Base-by-base conservation (phyloP, 306 rosid species). In the Ormosia emarginata region DNA sequence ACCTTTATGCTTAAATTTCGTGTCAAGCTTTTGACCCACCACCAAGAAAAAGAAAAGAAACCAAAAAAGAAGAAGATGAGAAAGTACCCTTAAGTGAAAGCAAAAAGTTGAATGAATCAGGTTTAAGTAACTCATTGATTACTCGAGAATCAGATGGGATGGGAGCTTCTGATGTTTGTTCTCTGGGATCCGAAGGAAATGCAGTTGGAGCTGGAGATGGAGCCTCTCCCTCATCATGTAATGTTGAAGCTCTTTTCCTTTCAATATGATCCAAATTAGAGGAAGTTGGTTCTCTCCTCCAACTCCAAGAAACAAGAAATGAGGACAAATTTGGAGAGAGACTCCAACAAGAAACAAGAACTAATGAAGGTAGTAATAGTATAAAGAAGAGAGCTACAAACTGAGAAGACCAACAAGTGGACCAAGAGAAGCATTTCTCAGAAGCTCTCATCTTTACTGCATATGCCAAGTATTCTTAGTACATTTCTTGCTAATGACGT, bases 1-100 rank as follows among this genome's bases (percentile, higher is more conserved):
- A 17, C 61, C 79, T 81, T 75, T 56, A 46, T 65, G 74, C 78
- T 57, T 69, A 39, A 81, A 79, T 61, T 75, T 61, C 8, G 55
- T 64, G 46, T 40, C 78, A 81, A 15, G 67, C 86, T 84, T 81
- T 84, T 84, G 29, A 58, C 70, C 69, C 53, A 44, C 39, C 57
- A 49, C 41, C 50, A 47, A 77, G 8, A 32, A 80, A 44, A 46
- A 5, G 9, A 33, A 61, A 37, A 36, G 58, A 40, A 74, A 1
- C 49, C 63, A 50, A 49, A 18, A 44, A 65, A 66, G 5, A 8
- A 8, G 34, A 75, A 2, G 4, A 80, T 52, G 29, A 85, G 46
- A 79, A 79, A 52, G 71, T 67, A 59, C 11, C 8, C n/a, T 17
- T 59, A 33, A 59, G 8, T 50, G 10, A 3, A 62, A 78, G 15